A percentile compares a stretch with the other conserved stretches of the same genome.
Conservation (phyloP, 2,329 filamentous ascomycete species). For the Stachybotrys echinatus region DNA sequence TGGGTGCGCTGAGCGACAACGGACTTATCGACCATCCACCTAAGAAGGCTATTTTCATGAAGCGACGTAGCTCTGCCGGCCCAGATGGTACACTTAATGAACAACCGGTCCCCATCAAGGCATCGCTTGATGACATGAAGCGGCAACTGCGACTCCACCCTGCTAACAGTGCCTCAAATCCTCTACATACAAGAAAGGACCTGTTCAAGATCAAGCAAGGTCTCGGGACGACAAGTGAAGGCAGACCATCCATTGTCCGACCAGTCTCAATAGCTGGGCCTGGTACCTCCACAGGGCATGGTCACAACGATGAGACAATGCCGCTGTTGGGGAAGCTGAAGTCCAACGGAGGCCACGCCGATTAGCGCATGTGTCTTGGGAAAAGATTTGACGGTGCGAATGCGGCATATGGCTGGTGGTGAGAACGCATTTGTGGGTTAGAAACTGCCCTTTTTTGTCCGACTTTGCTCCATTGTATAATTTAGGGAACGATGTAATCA, state of each 20-base stretch:
- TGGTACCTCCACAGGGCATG: background rate
- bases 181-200: conserved; percentile 51
- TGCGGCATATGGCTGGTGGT: too few species aligned
- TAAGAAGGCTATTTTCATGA: conserved; percentile 52
- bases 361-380: too few species aligned
- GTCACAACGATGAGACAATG: conserved; percentile 7
- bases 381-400: too few species aligned
- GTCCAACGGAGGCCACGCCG: background rate
- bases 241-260: background rate
- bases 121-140: conserved; percentile 57
- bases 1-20: conserved; percentile 30
- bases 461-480: too few species aligned
- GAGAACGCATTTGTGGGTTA: background rate
- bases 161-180: conserved; percentile 61
- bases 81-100: conserved; percentile 45
- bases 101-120: conserved; percentile 48
- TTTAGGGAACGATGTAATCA: too few species aligned
- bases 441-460: too few species aligned
- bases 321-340: conserved; percentile 7
- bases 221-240: conserved; percentile 9
- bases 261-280: background rate
- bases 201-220: conserved; percentile 63
- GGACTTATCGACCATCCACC: conserved; percentile 38
- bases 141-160: conserved; percentile 62
- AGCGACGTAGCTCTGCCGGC: conserved; percentile 51